Evolutionary conservation across 169 alveolate genomes (phyloP).

Genomic region (Plasmodium berghei): DNA sequence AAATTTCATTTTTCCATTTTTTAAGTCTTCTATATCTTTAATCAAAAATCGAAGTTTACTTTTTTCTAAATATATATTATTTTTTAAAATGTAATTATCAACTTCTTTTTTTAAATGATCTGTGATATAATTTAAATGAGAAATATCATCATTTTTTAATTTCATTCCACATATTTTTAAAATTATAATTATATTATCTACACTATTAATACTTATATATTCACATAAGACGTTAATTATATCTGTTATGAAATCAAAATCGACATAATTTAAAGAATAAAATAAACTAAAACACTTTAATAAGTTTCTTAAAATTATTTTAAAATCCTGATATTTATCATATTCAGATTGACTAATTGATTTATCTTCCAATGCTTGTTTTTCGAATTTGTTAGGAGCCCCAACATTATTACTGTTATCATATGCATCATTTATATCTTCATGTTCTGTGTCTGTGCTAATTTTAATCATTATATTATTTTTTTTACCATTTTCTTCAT

Average conservation of each 20-base stretch:
- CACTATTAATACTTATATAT: conserved; percentile 61
- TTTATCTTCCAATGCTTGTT: not conserved
- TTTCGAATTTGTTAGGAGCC: not conserved
- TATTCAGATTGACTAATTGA: conserved; percentile 29
- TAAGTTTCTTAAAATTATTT: conserved; percentile 48
- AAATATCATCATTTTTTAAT: conserved; percentile 42
- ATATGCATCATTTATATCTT: not conserved
- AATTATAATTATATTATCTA: conserved; percentile 71
- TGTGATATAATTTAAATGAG: conserved; percentile 50
- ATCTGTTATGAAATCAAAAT: conserved; percentile 67
- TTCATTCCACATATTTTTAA: conserved; percentile 68
- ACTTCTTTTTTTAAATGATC: conserved; percentile 64
- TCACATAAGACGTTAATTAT: conserved; percentile 71
- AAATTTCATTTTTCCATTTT: conserved; percentile 76
- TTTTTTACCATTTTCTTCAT: not conserved
- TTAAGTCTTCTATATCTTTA: conserved; percentile 73
- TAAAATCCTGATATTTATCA: conserved; percentile 54
- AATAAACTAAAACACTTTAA: conserved; percentile 58
- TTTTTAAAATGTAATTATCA: conserved; percentile 20
- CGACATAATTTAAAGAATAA: conserved; percentile 54
- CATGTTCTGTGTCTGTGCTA: not conserved
- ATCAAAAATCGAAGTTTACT: conserved; percentile 67
- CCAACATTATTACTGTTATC: not conserved
- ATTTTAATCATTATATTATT: not conserved
- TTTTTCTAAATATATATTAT: conserved; percentile 40